phyloP scores from a whole-genome alignment of 225 moss, liverwort and hornwort species.

The Straminergon stramineum region DNA sequence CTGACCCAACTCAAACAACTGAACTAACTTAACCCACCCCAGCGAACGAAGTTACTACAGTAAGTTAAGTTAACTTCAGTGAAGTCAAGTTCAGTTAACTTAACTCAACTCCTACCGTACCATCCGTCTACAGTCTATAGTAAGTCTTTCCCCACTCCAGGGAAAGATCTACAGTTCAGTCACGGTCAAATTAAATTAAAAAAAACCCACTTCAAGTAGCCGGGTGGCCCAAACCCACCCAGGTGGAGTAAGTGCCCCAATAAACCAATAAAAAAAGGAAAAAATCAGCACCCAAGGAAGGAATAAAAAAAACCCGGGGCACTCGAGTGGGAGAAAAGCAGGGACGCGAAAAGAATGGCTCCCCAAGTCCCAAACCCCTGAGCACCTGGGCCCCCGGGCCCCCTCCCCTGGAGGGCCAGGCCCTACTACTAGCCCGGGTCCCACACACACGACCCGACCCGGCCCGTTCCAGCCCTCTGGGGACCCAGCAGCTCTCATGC shows the following conservation, averaged over 20 bases:
- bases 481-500: background rate
- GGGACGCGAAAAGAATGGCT: background rate
- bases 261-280: background rate
- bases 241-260: background rate
- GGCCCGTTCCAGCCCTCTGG: background rate
- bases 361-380: background rate
- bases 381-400: background rate
- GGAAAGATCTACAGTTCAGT: background rate
- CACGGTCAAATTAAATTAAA: background rate
- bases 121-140: background rate
- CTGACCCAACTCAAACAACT: background rate
- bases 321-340: constrained; percentile 3
- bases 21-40: background rate
- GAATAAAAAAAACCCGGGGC: background rate
- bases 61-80: no score
- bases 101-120: background rate
- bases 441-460: background rate
- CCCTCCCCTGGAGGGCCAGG: no score
- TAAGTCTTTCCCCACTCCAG: background rate
- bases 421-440: background rate
- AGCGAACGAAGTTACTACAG: background rate
- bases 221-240: background rate
- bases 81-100: no score
- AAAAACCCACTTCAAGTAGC: background rate
- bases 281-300: background rate